Base-by-base conservation (phyloP, 2,329 filamentous ascomycete species). In the Endoconidiophora laricicola region DNA sequence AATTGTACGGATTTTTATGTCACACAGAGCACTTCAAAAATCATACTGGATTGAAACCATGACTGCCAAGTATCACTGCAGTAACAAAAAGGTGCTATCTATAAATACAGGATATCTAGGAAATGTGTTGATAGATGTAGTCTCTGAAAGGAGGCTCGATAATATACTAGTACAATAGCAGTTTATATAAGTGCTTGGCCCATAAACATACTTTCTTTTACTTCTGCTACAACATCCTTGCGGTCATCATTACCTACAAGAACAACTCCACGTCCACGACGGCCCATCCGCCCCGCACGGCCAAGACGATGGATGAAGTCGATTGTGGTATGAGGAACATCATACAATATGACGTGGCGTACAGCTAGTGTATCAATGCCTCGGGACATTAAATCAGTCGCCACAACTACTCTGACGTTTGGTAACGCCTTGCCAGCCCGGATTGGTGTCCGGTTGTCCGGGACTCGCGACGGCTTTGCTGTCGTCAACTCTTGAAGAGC, bases 301-400 rank as follows among this genome's bases (percentile, higher is more conserved):
- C 91, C 91, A 3, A 96, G 76, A 14, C 93, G 82, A 65, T 98
- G 93, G 60, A 98, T 95, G 60, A 98, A 98, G 64, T 98, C 93
- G 54, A 98, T 93, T 0, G 87, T 94, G 0, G 86, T 94, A 61
- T 96, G 90, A 3, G 91, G 91, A n/a, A 98, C 90, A 62, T 98
- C 87, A 63, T 94, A 96, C 23, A 98, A 68, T 49, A 98, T 81
- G 48, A 98, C 91, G 57, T 94, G 86, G 52, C 85, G 76, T 16
- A 96, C 90, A 16, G 86, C 83, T 26, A 95, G 67, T 0, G 91
- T 98, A 63, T 98, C 91, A 58, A 98, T 94, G 55, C 91, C 91
- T 57, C 91, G 71, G 4, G 87, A 94, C 3, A 86, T 86, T 52
- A 98, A 68, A 63, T 98, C 91, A 0, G 91, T 98, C 10, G 87